Conservation (phyloP, 2,329 filamentous ascomycete species). For the Scedosporium aurantiacum region DNA sequence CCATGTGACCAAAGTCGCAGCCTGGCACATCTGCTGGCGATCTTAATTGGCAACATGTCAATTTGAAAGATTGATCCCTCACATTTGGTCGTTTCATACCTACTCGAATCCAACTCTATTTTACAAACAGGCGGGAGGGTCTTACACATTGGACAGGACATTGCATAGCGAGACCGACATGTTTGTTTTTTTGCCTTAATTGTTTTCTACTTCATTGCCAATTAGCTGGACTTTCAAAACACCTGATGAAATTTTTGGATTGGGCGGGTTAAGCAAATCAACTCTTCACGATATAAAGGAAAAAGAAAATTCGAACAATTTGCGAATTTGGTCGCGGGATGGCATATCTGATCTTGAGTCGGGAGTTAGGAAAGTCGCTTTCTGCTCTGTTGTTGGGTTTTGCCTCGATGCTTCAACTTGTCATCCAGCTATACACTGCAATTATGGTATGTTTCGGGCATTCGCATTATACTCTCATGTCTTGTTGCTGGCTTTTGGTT, state of each 20-base stretch:
- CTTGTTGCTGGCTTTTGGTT: not conserved
- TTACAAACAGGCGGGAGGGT: not conserved
- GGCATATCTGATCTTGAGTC: not conserved
- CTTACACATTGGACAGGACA: not conserved
- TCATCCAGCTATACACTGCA: not conserved
- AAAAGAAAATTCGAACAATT: not conserved
- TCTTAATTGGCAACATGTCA: no score
- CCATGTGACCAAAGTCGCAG: no score
- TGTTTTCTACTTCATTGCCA: not conserved
- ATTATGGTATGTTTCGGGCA: not conserved
- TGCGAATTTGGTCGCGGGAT: not conserved
- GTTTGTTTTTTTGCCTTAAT: not conserved
- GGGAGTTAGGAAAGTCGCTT: conserved; percentile 4
- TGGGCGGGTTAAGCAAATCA: not conserved
- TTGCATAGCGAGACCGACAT: not conserved
- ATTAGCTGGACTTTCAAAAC: not conserved
- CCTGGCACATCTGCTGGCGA: no score
- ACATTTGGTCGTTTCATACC: no score
- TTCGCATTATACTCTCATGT: not conserved
- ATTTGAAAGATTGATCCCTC: no score
- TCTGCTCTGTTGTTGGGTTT: not conserved
- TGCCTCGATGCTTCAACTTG: not conserved
- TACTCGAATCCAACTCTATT: not conserved
- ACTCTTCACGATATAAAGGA: not conserved
- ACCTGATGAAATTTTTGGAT: not conserved